phyloP scores from a whole-genome alignment of 345 rosid species.

The Cardamine resedifolia region DNA sequence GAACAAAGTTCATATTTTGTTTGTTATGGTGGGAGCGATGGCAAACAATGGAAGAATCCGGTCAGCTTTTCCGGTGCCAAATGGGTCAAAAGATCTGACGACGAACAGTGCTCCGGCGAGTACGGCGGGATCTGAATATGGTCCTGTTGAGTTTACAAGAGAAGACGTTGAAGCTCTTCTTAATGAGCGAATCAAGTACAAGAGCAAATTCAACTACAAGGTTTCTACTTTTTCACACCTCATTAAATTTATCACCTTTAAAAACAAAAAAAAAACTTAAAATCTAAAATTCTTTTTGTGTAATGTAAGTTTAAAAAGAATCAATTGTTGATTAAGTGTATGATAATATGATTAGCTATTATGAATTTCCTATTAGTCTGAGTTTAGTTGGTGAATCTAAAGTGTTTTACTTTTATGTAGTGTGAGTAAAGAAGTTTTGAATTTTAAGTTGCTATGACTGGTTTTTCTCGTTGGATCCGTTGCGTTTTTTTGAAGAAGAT shows the following conservation, averaged over 20 bases:
- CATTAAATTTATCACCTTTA: background rate
- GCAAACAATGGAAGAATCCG: conserved; percentile 52
- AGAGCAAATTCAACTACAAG: conserved; percentile 85
- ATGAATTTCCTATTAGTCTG: background rate
- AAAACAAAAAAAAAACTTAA: too few species aligned
- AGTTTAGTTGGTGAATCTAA: conserved; percentile 5
- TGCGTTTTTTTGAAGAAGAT: conserved; percentile 2
- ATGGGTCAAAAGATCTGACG: conserved; percentile 61
- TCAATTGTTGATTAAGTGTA: background rate
- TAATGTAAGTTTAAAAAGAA: background rate
- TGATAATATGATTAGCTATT: background rate
- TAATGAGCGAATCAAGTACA: conserved; percentile 56
- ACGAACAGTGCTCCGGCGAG: conserved; percentile 56
- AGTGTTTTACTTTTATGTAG: background rate
- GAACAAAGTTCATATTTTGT: background rate
- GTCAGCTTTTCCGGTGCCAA: conserved; percentile 49
- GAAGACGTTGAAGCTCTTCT: conserved; percentile 65
- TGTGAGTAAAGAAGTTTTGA: background rate
- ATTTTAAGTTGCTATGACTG: background rate
- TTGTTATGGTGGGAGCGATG: conserved; percentile 57
- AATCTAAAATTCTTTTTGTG: conserved; percentile 3
- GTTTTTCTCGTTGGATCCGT: conserved; percentile 37
- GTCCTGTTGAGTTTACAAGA: conserved; percentile 60
- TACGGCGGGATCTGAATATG: conserved; percentile 60
- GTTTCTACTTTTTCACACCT: conserved; percentile 38